These are phyloP conservation scores for Paramecium sexaurelia DNA, from an alignment of 73 alveolate species.

Conservation along the genomic window DNA sequence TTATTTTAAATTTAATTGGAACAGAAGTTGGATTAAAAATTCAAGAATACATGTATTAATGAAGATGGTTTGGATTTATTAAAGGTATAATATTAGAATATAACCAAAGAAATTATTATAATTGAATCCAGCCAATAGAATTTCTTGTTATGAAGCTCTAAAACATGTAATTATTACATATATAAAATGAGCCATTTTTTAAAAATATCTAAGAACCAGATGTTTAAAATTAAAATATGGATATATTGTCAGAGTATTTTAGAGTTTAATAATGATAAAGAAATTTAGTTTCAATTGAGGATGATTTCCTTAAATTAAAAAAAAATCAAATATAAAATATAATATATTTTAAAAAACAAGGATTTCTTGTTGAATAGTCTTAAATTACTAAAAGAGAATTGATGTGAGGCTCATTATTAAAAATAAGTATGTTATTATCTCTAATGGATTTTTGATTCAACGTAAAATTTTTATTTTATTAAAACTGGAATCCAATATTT, in stretches of 20 bases:
- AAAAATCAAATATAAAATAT: neutral
- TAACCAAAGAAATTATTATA: neutral
- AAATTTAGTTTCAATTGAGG: neutral
- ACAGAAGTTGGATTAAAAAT: neutral
- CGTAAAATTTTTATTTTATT: neutral
- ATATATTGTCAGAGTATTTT: neutral
- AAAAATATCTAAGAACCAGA: neutral
- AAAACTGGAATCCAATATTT: neutral
- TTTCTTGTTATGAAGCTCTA: conserved; percentile 12
- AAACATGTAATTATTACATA: neutral
- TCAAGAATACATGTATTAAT: neutral
- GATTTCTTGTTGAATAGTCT: neutral
- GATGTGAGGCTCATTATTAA: neutral
- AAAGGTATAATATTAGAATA: neutral
- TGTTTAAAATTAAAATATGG: neutral
- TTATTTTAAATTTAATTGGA: neutral
- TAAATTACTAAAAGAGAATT: neutral
- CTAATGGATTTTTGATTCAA: too few species aligned
- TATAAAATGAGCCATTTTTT: neutral
- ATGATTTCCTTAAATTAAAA: neutral
- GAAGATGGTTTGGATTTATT: conserved; percentile 38
- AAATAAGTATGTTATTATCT: too few species aligned
- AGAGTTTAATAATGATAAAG: neutral
- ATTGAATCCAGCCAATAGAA: conserved; percentile 16
- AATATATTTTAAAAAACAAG: neutral